Base-by-base conservation (phyloP, 768 basidiomycete species). In the Lentinula guzmanii region DNA sequence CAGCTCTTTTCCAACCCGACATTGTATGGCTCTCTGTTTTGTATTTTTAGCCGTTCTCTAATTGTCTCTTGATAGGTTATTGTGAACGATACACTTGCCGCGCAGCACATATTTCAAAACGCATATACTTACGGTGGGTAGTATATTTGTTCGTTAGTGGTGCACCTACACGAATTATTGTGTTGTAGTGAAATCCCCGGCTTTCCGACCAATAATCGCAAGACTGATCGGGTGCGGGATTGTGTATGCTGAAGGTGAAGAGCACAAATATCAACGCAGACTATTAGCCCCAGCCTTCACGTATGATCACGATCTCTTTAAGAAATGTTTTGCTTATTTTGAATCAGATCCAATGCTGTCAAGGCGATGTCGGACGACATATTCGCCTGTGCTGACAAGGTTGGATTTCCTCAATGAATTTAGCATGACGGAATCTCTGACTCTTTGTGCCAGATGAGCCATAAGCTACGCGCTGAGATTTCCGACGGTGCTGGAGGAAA, bases 221-320 rank as follows among this genome's bases (percentile, higher is more conserved):
- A 72, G 72, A n/a, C 50, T 76, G 4, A 53, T 77, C 1, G 76
- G 76, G 5, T 66, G 64, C 21, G 72, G 73, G 7, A 55, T 77
- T 18, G 71, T 72, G 8, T 78, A 75, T 75, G 74, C 74, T 3
- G 74, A 77, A 64, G 75, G 74, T 15, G 70, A 69, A 13, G 75
- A 76, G 39, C 76, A 77, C 66, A 71, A 66, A 58, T 61, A 56
- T 18, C 70, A 72, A 61, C 70, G 75, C 43, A 71, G 68, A 59
- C 66, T 76, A 18, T 52, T 77, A 16, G 63, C 70, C 39, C 70
- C 72, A 15, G 75, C 73, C 5, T 75, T 77, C 65, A 70, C 75
- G 74, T 76, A 59, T 61, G 8, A 53, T 13, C 24, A 21, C 16
- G 16, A 13, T 10, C 13, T 8, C 28, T 21, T 18, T 31, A 11